phyloP scores from a whole-genome alignment of 2,329 filamentous ascomycete genomes.

The Xylaria arbuscula region DNA sequence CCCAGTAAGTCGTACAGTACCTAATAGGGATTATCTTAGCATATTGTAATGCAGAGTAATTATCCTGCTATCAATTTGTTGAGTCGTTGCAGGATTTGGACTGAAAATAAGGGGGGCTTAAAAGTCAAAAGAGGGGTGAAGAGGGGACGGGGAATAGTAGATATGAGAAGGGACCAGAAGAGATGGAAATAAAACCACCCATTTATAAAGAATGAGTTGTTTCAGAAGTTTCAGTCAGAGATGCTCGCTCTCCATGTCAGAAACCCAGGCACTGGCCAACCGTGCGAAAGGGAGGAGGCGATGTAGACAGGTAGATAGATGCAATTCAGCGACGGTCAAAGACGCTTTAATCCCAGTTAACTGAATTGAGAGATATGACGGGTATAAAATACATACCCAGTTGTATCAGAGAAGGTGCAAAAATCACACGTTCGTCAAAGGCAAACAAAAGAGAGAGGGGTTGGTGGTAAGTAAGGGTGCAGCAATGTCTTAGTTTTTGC shows the following conservation, averaged over 20 bases:
- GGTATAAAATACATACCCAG: not conserved
- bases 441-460: not conserved
- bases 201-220: not conserved
- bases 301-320: not conserved
- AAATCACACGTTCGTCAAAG: not conserved
- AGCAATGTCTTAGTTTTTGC: not conserved
- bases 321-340: not conserved
- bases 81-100: not conserved
- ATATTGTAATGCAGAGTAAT: not conserved
- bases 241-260: not conserved
- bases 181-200: not conserved
- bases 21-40: not conserved
- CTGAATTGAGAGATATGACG: not conserved
- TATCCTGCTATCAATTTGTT: not conserved
- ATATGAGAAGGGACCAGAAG: not conserved
- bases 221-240: slow-evolving; percentile 7
- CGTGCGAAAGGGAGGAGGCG: not conserved
- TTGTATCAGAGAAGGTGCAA: not conserved
- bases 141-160: not conserved
- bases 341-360: not conserved
- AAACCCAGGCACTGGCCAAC: not conserved
- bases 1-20: slow-evolving; percentile 4
- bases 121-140: not conserved
- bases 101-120: not conserved
- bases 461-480: not conserved